A percentile compares a stretch with the other conserved stretches of the same genome.
Evolutionary conservation across 192 early-diverging fungal species (phyloP).

Genomic region (Coemansia sp.): DNA sequence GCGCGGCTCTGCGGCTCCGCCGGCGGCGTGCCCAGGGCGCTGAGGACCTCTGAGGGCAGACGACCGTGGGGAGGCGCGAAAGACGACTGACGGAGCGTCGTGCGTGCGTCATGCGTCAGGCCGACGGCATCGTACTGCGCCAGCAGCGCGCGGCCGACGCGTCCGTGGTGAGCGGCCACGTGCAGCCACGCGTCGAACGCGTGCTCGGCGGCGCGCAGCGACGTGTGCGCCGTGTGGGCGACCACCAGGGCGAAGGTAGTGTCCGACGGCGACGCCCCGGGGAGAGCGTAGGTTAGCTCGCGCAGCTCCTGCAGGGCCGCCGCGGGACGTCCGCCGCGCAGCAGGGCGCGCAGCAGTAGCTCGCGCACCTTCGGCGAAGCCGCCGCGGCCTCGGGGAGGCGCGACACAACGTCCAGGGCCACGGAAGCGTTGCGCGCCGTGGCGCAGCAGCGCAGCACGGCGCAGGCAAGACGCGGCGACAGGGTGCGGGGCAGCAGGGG

Average conservation of each 20-base stretch:
- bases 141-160: conserved; percentile 9
- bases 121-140: conserved; percentile 10
- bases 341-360: conserved; percentile 38
- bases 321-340: conserved; percentile 8
- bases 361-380: conserved; percentile 20
- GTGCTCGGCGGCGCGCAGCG: conserved; percentile 29
- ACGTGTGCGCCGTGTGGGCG: conserved; percentile 17
- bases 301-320: conserved; percentile 20
- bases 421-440: conserved; percentile 15
- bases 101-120: background rate
- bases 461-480: background rate
- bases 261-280: conserved; percentile 1
- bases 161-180: conserved; percentile 16
- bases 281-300: conserved; percentile 20
- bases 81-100: background rate
- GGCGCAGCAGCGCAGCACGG: conserved; percentile 35
- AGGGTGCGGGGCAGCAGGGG: conserved; percentile 8
- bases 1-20: background rate
- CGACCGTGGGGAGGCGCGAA: conserved; percentile 13
- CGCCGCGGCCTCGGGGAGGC: background rate
- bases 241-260: conserved; percentile 25
- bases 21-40: conserved; percentile 9
- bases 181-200: conserved; percentile 37
- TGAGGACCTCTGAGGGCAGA: background rate
- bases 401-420: conserved; percentile 9